Evolutionary conservation across 768 basidiomycete genomes (phyloP).

Genomic region (Leccinum pellstonianum): DNA sequence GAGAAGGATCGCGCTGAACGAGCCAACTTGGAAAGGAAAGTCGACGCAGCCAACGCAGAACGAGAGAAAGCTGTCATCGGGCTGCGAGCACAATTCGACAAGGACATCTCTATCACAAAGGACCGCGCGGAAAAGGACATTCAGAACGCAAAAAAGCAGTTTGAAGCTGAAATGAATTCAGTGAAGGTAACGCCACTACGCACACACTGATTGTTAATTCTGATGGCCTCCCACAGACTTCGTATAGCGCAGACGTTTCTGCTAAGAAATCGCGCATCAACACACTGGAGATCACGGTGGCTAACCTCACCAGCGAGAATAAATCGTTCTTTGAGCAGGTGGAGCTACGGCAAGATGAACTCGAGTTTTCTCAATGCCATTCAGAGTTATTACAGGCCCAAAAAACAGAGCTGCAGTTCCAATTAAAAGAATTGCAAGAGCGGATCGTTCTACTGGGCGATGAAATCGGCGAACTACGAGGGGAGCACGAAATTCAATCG

Average conservation of each 20-base stretch:
- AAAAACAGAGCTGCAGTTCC: conserved; percentile 82
- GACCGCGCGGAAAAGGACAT: conserved; percentile 79
- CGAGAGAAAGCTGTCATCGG: conserved; percentile 60
- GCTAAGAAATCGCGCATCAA: conserved; percentile 60
- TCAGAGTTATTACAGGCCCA: conserved; percentile 74
- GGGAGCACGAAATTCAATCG: conserved; percentile 49
- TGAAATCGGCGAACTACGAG: conserved; percentile 62
- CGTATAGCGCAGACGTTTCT: conserved; percentile 66
- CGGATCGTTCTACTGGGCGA: conserved; percentile 68
- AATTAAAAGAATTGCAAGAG: conserved; percentile 78
- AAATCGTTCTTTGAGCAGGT: conserved; percentile 80
- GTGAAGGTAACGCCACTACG: conserved; percentile 53
- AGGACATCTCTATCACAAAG: conserved; percentile 56
- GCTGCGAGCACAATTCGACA: conserved; percentile 68
- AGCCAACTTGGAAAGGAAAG: conserved; percentile 56
- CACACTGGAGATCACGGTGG: conserved; percentile 68
- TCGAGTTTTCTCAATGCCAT: conserved; percentile 78
- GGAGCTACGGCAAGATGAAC: conserved; percentile 85
- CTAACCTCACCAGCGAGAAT: conserved; percentile 70
- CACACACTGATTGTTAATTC: conserved; percentile 8
- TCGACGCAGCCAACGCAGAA: conserved; percentile 59
- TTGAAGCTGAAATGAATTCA: conserved; percentile 72
- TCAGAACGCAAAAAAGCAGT: conserved; percentile 60
- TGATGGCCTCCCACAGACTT: conserved; percentile 44
- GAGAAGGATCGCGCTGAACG: conserved; percentile 47